A percentile compares a stretch with the other conserved stretches of the same genome.
Conservation (phyloP, 192 early-diverging fungal genomes). For the Spinellus fusiger region DNA sequence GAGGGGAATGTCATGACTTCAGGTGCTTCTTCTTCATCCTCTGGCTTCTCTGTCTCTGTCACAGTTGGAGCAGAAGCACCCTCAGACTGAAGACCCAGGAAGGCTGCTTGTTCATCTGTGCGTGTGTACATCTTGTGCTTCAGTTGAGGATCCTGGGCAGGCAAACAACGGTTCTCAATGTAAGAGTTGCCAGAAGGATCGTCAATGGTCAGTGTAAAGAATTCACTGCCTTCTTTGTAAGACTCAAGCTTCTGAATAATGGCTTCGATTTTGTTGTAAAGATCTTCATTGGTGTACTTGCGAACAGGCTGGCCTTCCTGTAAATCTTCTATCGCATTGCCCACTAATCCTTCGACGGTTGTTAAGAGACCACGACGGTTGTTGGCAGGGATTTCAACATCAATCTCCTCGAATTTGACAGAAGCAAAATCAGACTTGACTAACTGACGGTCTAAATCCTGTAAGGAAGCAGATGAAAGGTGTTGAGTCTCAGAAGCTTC, state of each 20-base stretch:
- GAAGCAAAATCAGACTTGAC: conserved; percentile 81
- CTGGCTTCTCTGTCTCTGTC: conserved; percentile 18
- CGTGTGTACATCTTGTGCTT: conserved; percentile 58
- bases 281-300: conserved; percentile 54
- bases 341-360: conserved; percentile 86
- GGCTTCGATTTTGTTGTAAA: conserved; percentile 70
- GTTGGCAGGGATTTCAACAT: conserved; percentile 81
- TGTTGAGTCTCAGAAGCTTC: neutral
- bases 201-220: conserved; percentile 77
- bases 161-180: conserved; percentile 79
- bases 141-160: conserved; percentile 72
- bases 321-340: conserved; percentile 76
- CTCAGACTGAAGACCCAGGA: conserved; percentile 65
- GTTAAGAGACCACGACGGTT: conserved; percentile 73
- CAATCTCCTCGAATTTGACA: conserved; percentile 75
- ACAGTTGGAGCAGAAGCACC: conserved; percentile 33
- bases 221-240: conserved; percentile 45
- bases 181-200: conserved; percentile 92
- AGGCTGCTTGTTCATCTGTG: conserved; percentile 72
- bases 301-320: conserved; percentile 71
- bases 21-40: conserved; percentile 54
- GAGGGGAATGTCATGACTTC: conserved; percentile 80
- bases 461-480: neutral
- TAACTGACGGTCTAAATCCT: conserved; percentile 86
- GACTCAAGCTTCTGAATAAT: conserved; percentile 59